These are phyloP conservation scores for Toxoplasma gondii DNA, from an alignment of 169 alveolate species.

Conservation along the genomic window DNA sequence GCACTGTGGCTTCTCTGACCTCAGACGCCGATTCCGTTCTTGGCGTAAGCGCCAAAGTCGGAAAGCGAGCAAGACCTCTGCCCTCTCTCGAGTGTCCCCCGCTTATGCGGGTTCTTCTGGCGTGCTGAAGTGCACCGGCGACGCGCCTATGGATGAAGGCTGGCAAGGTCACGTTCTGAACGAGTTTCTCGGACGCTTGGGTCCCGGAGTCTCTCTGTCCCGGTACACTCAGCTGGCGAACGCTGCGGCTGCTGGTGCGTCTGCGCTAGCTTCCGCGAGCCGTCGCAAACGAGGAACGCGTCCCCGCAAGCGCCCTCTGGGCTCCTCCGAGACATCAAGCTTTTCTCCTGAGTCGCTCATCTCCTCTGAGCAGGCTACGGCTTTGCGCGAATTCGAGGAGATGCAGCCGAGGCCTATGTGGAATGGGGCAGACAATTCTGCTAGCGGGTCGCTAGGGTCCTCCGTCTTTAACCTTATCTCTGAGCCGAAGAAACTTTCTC, in stretches of 20 bases:
- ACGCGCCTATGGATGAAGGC: not conserved
- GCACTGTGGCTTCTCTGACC: not conserved
- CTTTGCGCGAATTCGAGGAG: not conserved
- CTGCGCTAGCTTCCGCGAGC: not conserved
- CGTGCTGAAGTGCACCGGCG: not conserved
- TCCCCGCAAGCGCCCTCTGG: constrained; percentile 8
- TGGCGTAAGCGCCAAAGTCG: constrained; percentile 14
- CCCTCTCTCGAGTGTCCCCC: not conserved
- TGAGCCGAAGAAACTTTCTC: constrained; percentile 11
- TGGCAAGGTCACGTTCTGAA: constrained; percentile 28
- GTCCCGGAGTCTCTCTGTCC: not conserved
- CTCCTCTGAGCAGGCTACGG: constrained; percentile 3
- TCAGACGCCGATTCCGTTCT: constrained; percentile 11
- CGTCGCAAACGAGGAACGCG: not conserved
- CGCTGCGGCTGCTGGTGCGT: constrained; percentile 10
- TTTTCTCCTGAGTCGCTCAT: not conserved
- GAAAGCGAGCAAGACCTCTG: not conserved
- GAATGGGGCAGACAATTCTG: not conserved
- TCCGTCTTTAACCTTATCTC: not conserved
- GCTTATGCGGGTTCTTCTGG: not conserved
- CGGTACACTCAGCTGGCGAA: constrained; percentile 19
- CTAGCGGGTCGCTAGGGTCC: not conserved
- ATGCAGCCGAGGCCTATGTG: constrained; percentile 16
- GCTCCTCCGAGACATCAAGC: not conserved
- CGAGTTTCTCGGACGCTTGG: constrained; percentile 1